Evolutionary conservation across 1,284 basidiomycete genomes (phyloP).

Genomic region (Boletus mariae): DNA sequence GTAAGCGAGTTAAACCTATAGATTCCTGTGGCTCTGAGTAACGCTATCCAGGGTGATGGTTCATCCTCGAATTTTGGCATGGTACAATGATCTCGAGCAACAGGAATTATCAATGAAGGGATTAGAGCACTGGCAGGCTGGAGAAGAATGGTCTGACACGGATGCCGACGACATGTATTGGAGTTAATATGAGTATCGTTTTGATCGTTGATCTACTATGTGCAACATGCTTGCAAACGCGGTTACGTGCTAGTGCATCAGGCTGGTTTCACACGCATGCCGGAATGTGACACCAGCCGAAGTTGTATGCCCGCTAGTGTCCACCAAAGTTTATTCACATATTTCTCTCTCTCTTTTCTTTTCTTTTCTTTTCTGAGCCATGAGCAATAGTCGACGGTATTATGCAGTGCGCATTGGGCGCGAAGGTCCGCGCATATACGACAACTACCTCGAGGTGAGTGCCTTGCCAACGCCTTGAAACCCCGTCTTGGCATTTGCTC

Average conservation of each 20-base stretch:
- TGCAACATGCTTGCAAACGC: too few species aligned
- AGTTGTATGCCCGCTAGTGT: too few species aligned
- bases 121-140: background rate
- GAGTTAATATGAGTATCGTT: background rate
- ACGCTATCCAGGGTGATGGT: slow-evolving; percentile 42
- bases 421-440: slow-evolving; percentile 32
- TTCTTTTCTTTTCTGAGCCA: background rate
- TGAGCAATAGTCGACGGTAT: slow-evolving; percentile 26
- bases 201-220: too few species aligned
- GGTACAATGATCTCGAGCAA: slow-evolving; percentile 28
- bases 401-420: slow-evolving; percentile 36
- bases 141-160: slow-evolving; percentile 20
- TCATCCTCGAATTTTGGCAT: slow-evolving; percentile 39
- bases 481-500: background rate
- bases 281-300: too few species aligned
- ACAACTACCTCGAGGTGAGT: slow-evolving; percentile 27
- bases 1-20: slow-evolving; percentile 38
- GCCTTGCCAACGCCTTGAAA: background rate
- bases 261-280: too few species aligned
- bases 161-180: slow-evolving; percentile 21
- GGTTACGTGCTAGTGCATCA: too few species aligned
- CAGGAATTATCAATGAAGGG: slow-evolving; percentile 7
- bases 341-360: too few species aligned
- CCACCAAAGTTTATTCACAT: background rate
- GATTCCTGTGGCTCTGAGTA: background rate